These are phyloP conservation scores for Miscanthus sacchariflorus DNA, from an alignment of 202 grass and related monocot species.

Conservation along the genomic window DNA sequence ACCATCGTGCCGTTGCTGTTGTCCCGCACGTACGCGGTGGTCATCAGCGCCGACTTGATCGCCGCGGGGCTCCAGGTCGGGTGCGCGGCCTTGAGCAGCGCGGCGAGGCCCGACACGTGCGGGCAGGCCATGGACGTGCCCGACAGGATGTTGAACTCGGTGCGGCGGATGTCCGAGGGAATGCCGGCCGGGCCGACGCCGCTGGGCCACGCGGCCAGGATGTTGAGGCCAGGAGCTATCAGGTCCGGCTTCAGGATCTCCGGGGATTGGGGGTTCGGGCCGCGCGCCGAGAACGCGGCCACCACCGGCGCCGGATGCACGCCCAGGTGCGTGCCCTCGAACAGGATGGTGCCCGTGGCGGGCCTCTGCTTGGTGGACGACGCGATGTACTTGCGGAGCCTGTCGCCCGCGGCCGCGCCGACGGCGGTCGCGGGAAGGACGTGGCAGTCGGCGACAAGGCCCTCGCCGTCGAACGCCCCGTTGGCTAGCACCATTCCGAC, in stretches of 20 bases:
- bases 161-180: constrained; percentile 64
- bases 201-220: constrained; percentile 84
- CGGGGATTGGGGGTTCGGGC: constrained; percentile 84
- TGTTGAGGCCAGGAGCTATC: constrained; percentile 89
- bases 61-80: constrained; percentile 80
- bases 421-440: constrained; percentile 85
- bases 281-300: constrained; percentile 88
- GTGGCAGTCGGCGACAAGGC: constrained; percentile 90
- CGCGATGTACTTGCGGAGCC: constrained; percentile 79
- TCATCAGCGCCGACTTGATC: constrained; percentile 99
- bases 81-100: constrained; percentile 91
- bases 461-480: constrained; percentile 91
- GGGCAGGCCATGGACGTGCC: constrained; percentile 98
- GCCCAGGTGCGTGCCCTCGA: constrained; percentile 85
- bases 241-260: constrained; percentile 91
- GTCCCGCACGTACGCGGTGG: constrained; percentile 73
- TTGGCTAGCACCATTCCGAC: constrained; percentile 94
- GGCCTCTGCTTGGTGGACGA: constrained; percentile 52
- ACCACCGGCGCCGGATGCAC: constrained; percentile 87
- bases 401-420: constrained; percentile 66
- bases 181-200: constrained; percentile 84
- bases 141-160: constrained; percentile 94
- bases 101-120: constrained; percentile 86
- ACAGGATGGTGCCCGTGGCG: constrained; percentile 77
- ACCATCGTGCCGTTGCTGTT: constrained; percentile 72